Evolutionary conservation across 1,284 basidiomycete species (phyloP).

Genomic region (Cryptococcus maquisensis): DNA sequence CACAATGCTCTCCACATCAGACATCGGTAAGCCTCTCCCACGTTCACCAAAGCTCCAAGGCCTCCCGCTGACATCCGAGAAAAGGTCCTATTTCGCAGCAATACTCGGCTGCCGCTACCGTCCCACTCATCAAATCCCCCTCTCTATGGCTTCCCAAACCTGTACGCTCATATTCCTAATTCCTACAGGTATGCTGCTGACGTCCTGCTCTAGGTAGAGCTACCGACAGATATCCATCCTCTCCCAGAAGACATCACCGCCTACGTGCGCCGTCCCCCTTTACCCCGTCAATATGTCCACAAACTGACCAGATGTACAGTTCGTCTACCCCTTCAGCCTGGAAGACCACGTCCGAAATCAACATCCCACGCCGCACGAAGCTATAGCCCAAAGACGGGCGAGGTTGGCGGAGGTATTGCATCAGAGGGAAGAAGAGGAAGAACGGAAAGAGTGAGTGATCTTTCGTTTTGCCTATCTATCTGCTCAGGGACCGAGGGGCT

Average conservation of each 20-base stretch:
- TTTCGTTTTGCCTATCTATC: conserved; percentile 51
- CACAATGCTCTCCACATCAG: not conserved
- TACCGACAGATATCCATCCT: conserved; percentile 85
- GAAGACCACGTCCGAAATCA: conserved; percentile 75
- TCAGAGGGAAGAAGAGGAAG: conserved; percentile 69
- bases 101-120: conserved; percentile 66
- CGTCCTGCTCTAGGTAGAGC: conserved; percentile 51
- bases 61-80: too few species aligned
- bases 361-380: conserved; percentile 63
- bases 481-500: too few species aligned
- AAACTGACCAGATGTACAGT: conserved; percentile 54
- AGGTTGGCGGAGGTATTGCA: conserved; percentile 66
- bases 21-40: not conserved
- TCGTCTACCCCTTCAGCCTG: conserved; percentile 87
- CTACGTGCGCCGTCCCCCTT: conserved; percentile 57
- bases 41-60: not conserved
- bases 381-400: conserved; percentile 61
- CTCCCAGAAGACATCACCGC: conserved; percentile 79
- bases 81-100: conserved; percentile 53
- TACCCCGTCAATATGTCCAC: not conserved
- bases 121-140: conserved; percentile 85
- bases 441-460: conserved; percentile 61
- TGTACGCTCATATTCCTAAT: conserved; percentile 51
- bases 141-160: conserved; percentile 77
- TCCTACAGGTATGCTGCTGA: not conserved